Percentiles rank a stretch among this genome's conserved stretches.
Evolutionary conservation across 345 rosid species (phyloP).

Genomic region (Toxicodendron radicans): DNA sequence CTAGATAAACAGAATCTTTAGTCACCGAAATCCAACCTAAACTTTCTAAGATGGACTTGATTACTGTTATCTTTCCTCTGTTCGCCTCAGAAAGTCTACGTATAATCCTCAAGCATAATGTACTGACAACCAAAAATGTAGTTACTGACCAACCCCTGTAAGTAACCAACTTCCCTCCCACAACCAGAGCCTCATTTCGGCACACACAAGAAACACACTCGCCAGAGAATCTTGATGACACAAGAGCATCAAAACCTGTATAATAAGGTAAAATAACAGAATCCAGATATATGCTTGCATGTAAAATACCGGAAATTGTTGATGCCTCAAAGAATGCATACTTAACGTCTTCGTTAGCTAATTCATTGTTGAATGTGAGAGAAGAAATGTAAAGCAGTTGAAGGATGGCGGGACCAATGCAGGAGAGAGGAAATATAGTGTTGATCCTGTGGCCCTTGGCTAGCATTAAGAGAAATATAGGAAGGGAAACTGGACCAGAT

Average conservation of each 20-base stretch:
- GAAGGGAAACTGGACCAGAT: conserved; percentile 68
- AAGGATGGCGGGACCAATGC: conserved; percentile 66
- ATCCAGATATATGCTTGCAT: conserved; percentile 72
- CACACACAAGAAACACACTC: conserved; percentile 76
- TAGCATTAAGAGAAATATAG: conserved; percentile 53
- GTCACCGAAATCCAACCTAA: conserved; percentile 49
- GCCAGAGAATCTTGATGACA: conserved; percentile 59
- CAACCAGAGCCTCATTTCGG: conserved; percentile 56
- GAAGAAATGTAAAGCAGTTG: conserved; percentile 62
- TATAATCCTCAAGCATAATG: conserved; percentile 51
- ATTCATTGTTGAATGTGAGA: conserved; percentile 47
- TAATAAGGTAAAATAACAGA: conserved; percentile 75
- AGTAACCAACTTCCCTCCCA: conserved; percentile 62
- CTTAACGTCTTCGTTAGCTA: conserved; percentile 46
- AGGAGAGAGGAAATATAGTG: conserved; percentile 53
- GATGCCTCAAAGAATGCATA: conserved; percentile 72
- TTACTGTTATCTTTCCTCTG: conserved; percentile 18
- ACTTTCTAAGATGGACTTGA: conserved; percentile 33
- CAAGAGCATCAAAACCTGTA: conserved; percentile 79
- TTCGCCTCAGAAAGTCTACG: conserved; percentile 33
- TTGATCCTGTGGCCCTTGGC: conserved; percentile 75
- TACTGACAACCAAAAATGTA: conserved; percentile 53
- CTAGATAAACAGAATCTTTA: conserved; percentile 51
- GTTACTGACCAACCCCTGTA: conserved; percentile 68
- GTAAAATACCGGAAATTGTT: conserved; percentile 74